A percentile compares a stretch with the other conserved stretches of the same genome.
These are phyloP conservation scores for Phytophthora cryptogea DNA, from an alignment of 352 stramenopile species.

Conservation along the genomic window DNA sequence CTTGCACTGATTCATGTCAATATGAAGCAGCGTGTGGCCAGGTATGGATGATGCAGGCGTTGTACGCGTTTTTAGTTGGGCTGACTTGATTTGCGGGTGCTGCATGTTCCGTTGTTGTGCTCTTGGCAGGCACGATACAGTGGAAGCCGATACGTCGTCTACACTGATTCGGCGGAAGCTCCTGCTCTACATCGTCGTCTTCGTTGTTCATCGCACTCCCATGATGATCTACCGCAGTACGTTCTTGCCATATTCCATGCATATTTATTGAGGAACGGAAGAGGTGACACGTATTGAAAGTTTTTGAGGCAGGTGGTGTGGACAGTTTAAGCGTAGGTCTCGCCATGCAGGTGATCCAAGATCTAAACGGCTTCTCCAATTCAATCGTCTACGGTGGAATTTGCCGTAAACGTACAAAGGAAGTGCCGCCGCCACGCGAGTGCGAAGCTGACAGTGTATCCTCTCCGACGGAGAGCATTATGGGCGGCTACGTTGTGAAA, in stretches of 20 bases:
- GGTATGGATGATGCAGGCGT: conserved; percentile 19
- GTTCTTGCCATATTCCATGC: conserved; percentile 9
- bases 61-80: not conserved
- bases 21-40: conserved; percentile 65
- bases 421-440: conserved; percentile 26
- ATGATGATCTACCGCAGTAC: conserved; percentile 78
- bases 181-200: conserved; percentile 76
- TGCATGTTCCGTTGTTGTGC: not conserved
- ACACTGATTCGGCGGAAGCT: conserved; percentile 73
- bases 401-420: conserved; percentile 35
- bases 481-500: conserved; percentile 28
- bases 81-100: not conserved
- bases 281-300: conserved; percentile 22
- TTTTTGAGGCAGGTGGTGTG: conserved; percentile 45
- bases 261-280: not conserved
- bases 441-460: conserved; percentile 50
- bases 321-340: conserved; percentile 47
- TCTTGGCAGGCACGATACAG: conserved; percentile 53
- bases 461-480: conserved; percentile 45
- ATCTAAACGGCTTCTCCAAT: conserved; percentile 76
- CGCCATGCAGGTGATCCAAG: conserved; percentile 59
- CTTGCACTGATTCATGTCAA: conserved; percentile 66
- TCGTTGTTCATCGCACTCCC: conserved; percentile 64
- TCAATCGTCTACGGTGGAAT: conserved; percentile 75
- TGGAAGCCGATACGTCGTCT: conserved; percentile 66